Base-by-base conservation (phyloP, 768 basidiomycete genomes). In the Tricholoma sp. region DNA sequence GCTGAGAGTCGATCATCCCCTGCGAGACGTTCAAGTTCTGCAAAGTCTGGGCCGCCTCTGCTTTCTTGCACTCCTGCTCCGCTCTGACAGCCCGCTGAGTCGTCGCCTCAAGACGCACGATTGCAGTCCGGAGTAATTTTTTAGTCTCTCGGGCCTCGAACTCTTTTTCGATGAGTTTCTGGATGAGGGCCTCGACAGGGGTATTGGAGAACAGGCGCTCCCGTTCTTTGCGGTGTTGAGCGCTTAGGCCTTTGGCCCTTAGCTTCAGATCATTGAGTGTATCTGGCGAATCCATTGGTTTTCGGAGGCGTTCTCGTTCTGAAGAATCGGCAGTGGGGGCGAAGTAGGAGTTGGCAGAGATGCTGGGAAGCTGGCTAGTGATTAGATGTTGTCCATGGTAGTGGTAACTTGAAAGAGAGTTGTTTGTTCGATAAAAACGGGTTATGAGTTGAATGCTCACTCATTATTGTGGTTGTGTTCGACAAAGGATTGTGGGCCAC, bases 1-100 rank as follows among this genome's bases (percentile, higher is more conserved):
- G 64, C 50, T 74, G 71, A 0, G 68, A 61, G 35, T 66, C 66
- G n/a, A 72, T 47, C 8, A 69, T 57, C 7, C 61, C 63, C 50
- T 69, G 62, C 4, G 67, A 66, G 3, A 64, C 64, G 47, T 68
- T 70, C 14, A 66, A 21, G 1, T 66, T 66, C 52, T 65, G 58
- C 9, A 59, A 56, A 4, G 61, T 55, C 50, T 66, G 64, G n/a
- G 65, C 64, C n/a, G 60, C 57, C 47, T 71, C 69, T 7, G 66
- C 35, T 8, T 18, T 16, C 19, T 53, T 57, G 4, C 39, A 49
- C n/a, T 58, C 57, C 29, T 59, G 59, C 50, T 67, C 64, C 16
- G 62, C 61, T 21, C 32, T 55, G 22, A 31, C 35, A 2, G 69
- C 59, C n/a, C 63, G 63, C 46, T 59, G 31, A 32, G 55, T 57